Conservation (phyloP, 1,139 yeast species). For the Suhomyces panamericanus region DNA sequence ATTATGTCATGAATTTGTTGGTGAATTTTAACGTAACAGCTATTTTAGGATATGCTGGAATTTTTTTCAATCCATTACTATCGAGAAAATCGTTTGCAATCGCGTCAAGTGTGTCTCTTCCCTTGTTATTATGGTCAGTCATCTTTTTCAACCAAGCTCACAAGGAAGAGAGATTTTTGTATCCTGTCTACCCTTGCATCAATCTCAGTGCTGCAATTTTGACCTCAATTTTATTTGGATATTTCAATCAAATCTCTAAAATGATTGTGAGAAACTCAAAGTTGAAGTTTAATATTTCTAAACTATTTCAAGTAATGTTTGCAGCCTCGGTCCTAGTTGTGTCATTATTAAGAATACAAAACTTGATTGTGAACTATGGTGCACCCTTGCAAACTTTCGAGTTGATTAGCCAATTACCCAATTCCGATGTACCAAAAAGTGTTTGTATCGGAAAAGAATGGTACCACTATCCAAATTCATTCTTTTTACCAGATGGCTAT, state of each 20-base stretch:
- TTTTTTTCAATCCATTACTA: conserved; percentile 25
- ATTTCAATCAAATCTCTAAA: conserved; percentile 8
- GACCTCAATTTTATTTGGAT: conserved; percentile 26
- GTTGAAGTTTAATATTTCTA: neutral
- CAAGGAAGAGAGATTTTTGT: conserved; percentile 89
- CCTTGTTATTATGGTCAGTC: conserved; percentile 61
- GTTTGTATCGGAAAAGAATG: conserved; percentile 93
- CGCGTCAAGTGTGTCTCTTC: conserved; percentile 23
- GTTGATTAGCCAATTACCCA: conserved; percentile 13
- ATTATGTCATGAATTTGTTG: conserved; percentile 66
- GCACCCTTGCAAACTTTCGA: conserved; percentile 51
- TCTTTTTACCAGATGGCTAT: conserved; percentile 62
- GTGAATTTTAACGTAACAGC: conserved; percentile 70
- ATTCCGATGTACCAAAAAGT: conserved; percentile 29
- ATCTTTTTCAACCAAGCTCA: conserved; percentile 80
- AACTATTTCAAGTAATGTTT: conserved; percentile 12
- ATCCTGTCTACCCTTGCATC: conserved; percentile 77
- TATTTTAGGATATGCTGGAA: conserved; percentile 46
- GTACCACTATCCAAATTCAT: conserved; percentile 90
- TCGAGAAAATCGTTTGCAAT: conserved; percentile 16
- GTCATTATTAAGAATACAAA: conserved; percentile 42
- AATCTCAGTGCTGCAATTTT: conserved; percentile 63
- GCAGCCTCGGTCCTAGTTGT: conserved; percentile 21
- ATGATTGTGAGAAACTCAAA: conserved; percentile 1
- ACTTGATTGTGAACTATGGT: conserved; percentile 54